phyloP scores from a whole-genome alignment of 257 asterid genomes.

The Mentha longifolia region DNA sequence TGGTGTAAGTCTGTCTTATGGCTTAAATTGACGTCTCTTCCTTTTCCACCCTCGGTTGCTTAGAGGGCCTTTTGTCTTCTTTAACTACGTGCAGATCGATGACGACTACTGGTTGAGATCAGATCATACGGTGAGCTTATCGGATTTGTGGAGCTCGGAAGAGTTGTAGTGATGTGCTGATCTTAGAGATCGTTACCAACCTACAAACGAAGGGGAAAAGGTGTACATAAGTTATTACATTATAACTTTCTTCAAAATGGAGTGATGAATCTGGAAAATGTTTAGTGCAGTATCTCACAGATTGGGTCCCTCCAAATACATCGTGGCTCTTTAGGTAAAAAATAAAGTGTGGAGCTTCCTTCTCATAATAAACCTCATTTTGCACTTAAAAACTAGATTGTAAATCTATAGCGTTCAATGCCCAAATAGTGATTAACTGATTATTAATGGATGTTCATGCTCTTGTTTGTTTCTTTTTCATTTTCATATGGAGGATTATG shows the following conservation, averaged over 20 bases:
- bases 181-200: slow-evolving; percentile 17
- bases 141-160: slow-evolving; percentile 66
- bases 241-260: background rate
- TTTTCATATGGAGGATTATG: background rate
- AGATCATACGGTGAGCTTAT: slow-evolving; percentile 47
- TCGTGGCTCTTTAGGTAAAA: slow-evolving; percentile 31
- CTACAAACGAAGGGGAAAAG: slow-evolving; percentile 10
- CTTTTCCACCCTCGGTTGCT: background rate
- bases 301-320: background rate
- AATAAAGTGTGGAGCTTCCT: slow-evolving; percentile 37
- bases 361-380: slow-evolving; percentile 10
- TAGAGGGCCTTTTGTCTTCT: background rate
- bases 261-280: slow-evolving; percentile 15
- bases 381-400: slow-evolving; percentile 31
- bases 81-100: slow-evolving; percentile 49
- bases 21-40: background rate
- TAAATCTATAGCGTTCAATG: slow-evolving; percentile 32
- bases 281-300: too few relatives aligned
- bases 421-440: background rate
- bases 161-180: slow-evolving; percentile 33
- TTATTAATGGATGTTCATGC: background rate
- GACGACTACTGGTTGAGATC: slow-evolving; percentile 81
- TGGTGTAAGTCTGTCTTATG: slow-evolving; percentile 54
- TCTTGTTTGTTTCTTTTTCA: background rate
- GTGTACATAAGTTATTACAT: slow-evolving; percentile 40